Evolutionary conservation across 257 asterid species (phyloP), one percentile per base, ranked within the genome.

Genomic region (Paulownia fortunei): DNA sequence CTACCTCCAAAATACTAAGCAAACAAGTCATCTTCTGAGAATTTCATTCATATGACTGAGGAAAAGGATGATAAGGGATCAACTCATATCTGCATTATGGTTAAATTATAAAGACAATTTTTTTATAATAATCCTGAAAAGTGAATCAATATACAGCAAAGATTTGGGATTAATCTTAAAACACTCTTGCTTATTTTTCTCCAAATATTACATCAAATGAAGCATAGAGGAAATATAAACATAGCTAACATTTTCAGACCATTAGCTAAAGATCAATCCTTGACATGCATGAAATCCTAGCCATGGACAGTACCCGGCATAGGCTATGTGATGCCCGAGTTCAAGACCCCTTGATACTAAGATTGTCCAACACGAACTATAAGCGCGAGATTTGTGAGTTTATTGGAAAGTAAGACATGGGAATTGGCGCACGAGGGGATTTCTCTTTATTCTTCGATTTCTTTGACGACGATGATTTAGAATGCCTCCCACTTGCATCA

Each of bases 341-440:
- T 54, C 8, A 54, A 54, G 26, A 1, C 24, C 11, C 4, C 0
- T 23, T 11, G 16, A 26, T 11, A 16, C 7, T 12, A 24, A 58
- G 16, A 58, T 11, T 26, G 37, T 23, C 37, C 64, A 12, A 27
- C 24, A 24, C 0, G 32, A 8, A 26, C 63, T 69, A 84, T 34
- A 84, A 74, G 67, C 74, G 81, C 6, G 85, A 84, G 24, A 77
- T 16, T 37, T 34, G 81, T 12, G 85, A 77, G 77, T 84, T 76
- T 6, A 83, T 6, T 4, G 87, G 85, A 41, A 83, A 83, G 75
- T 83, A 83, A 6, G 80, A 80, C 49, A 66, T 63, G n/a, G 80
- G 79, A 47, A 84, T 84, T 15, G 87, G 81, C 7, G 87, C 70
- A 7, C 56, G 74, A 0, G 72, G 9, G 0, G 79, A 34, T 19